phyloP scores from a whole-genome alignment of 345 rosid genomes.

The Bruguiera parviflora region DNA sequence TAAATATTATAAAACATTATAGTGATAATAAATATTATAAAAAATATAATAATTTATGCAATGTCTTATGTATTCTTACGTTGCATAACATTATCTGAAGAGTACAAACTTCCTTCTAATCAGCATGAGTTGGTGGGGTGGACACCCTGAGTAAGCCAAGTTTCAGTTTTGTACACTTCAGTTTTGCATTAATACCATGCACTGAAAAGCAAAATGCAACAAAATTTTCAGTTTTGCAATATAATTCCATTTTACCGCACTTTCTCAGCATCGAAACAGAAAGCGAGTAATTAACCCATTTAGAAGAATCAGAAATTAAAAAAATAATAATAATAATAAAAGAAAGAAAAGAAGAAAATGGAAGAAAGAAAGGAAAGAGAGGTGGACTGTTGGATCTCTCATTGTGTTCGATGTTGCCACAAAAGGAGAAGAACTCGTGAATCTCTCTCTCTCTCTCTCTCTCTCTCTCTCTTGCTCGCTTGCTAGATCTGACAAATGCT shows the following conservation, averaged over 20 bases:
- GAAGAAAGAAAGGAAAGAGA: background rate
- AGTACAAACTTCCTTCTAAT: too few relatives aligned
- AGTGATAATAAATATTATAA: too few relatives aligned
- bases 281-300: background rate
- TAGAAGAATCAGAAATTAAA: background rate
- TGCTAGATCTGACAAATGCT: constrained; percentile 88
- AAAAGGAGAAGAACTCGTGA: constrained; percentile 96
- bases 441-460: constrained; percentile 49
- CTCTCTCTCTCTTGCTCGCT: constrained; percentile 58
- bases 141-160: too few relatives aligned
- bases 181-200: too few relatives aligned
- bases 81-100: too few relatives aligned
- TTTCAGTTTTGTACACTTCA: too few relatives aligned
- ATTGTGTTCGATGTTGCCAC: constrained; percentile 79
- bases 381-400: constrained; percentile 48
- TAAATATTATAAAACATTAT: too few relatives aligned
- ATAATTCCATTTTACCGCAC: background rate
- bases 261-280: constrained; percentile 28
- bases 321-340: background rate
- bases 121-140: too few relatives aligned
- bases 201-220: too few relatives aligned
- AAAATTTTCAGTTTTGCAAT: too few relatives aligned
- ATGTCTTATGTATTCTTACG: too few relatives aligned
- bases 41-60: too few relatives aligned
- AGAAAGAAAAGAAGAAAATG: background rate